Percentiles rank a stretch among this genome's conserved stretches.
Evolutionary conservation across 2,329 filamentous ascomycete species (phyloP).

Genomic region (Verticillium zaregamsianum): DNA sequence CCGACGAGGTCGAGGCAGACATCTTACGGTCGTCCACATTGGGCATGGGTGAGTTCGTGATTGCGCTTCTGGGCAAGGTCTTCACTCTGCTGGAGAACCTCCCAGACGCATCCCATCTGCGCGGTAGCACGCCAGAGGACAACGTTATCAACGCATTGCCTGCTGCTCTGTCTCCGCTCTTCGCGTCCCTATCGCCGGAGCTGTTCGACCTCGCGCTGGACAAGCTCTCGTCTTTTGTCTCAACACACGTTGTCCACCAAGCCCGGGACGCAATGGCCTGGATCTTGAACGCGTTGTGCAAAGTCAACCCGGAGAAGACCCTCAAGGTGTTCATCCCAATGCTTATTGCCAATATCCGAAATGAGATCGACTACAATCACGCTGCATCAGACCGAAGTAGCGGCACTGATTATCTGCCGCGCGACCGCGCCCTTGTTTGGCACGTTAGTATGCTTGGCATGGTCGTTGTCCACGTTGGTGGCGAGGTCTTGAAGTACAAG

Average conservation of each 20-base stretch:
- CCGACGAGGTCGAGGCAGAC: constrained; percentile 78
- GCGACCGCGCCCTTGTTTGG: constrained; percentile 92
- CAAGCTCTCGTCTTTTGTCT: constrained; percentile 88
- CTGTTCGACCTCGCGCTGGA: constrained; percentile 89
- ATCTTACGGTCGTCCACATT: constrained; percentile 93
- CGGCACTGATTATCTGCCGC: constrained; percentile 86
- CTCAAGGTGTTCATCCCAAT: constrained; percentile 87
- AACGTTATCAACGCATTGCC: constrained; percentile 95
- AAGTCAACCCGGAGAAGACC: constrained; percentile 91
- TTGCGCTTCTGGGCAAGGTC: constrained; percentile 86
- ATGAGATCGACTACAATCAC: constrained; percentile 94
- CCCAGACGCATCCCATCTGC: constrained; percentile 81
- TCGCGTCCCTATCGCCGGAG: constrained; percentile 86
- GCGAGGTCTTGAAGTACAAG: constrained; percentile 84
- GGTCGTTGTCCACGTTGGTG: constrained; percentile 94
- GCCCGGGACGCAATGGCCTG: constrained; percentile 97
- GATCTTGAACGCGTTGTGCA: constrained; percentile 94
- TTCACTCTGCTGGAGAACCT: constrained; percentile 95
- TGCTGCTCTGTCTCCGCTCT: constrained; percentile 83
- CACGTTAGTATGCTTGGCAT: constrained; percentile 96
- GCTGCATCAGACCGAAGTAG: constrained; percentile 93
- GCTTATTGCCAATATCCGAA: constrained; percentile 85
- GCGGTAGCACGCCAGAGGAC: constrained; percentile 90
- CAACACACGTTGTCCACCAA: constrained; percentile 93
- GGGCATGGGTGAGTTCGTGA: constrained; percentile 86